Evolutionary conservation across 2,329 filamentous ascomycete species (phyloP).

Genomic region (Fusarium sp.): DNA sequence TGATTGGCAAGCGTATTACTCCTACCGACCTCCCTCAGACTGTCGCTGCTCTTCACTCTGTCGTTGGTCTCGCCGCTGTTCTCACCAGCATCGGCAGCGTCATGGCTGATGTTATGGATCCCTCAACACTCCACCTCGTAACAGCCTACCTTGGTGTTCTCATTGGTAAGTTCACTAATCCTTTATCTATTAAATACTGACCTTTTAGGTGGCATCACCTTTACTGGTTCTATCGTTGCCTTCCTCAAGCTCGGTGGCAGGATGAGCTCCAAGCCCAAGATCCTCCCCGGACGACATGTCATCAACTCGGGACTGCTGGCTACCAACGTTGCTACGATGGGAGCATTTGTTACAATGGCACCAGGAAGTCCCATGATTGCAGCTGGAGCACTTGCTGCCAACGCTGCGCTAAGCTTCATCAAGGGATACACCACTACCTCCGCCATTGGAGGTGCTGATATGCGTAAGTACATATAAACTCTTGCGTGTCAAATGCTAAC

Average conservation of each 20-base stretch:
- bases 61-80: conserved; percentile 89
- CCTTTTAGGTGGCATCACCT: conserved; percentile 77
- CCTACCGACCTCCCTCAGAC: conserved; percentile 91
- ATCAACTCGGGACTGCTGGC: conserved; percentile 82
- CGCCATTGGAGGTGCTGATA: conserved; percentile 92
- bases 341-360: conserved; percentile 83
- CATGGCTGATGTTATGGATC: conserved; percentile 76
- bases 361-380: conserved; percentile 84
- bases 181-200: background rate
- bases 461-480: conserved; percentile 65
- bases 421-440: conserved; percentile 91
- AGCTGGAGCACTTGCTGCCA: conserved; percentile 81
- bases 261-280: conserved; percentile 82
- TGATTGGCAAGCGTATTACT: conserved; percentile 88
- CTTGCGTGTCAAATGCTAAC: conserved; percentile 12
- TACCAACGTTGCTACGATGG: conserved; percentile 85
- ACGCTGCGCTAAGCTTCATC: conserved; percentile 81
- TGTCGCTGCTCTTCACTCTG: conserved; percentile 88
- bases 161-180: conserved; percentile 66
- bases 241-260: conserved; percentile 87
- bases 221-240: conserved; percentile 90
- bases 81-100: conserved; percentile 90
- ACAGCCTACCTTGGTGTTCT: conserved; percentile 88
- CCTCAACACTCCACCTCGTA: conserved; percentile 84
- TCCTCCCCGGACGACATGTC: conserved; percentile 79